Base-by-base conservation (phyloP, 495 filamentous ascomycete genomes). In the Trichoderma reesei region DNA sequence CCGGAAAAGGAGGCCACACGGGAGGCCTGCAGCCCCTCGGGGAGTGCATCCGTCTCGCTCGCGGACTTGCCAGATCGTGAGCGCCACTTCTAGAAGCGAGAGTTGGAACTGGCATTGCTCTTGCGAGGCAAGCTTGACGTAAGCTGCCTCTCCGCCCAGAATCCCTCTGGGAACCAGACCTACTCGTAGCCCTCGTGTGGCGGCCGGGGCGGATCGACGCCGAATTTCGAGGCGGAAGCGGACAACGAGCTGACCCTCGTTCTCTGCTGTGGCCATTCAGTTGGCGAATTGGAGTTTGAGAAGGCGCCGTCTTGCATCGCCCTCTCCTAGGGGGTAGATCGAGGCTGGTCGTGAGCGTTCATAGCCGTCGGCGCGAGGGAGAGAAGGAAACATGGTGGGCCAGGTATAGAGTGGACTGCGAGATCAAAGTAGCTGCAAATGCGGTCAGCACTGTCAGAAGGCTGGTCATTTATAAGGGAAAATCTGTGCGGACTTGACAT, bases 101-200 rank as follows among this genome's bases (percentile, higher is more conserved):
- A 68, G 46, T 71, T 72, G 18, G 66, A 70, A 56, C 65, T 70
- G 59, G 70, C 72, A 14, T 65, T 38, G 14, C 56, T 39, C 61
- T 61, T 67, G 33, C 61, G 64, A 56, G 26, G 26, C 13, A 63
- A 9, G 63, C 20, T 42, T 60, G 42, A 5, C 36, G 41, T 42
- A 67, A 68, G 18, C 66, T 80, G 72, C 10, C 81, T 74, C 68
- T 83, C 81, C 10, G 81, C 80, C 81, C 79, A 82, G 65, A 80
- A 82, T 7, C 81, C 81, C 42, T 78, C 77, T 1, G 81, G 80
- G 67, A 79, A 82, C 81, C 80, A 83, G 10, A 83, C 80, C 81
- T 77, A 83, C 70, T 83, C 81, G 62, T 71, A 72, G 1, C 81
- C 79, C 9, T 79, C 73, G 60, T 68, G 79, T 59, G 81, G 68